Evolutionary conservation across 129 eudicot genomes (phyloP).

Genomic region (Glebionis coronaria): DNA sequence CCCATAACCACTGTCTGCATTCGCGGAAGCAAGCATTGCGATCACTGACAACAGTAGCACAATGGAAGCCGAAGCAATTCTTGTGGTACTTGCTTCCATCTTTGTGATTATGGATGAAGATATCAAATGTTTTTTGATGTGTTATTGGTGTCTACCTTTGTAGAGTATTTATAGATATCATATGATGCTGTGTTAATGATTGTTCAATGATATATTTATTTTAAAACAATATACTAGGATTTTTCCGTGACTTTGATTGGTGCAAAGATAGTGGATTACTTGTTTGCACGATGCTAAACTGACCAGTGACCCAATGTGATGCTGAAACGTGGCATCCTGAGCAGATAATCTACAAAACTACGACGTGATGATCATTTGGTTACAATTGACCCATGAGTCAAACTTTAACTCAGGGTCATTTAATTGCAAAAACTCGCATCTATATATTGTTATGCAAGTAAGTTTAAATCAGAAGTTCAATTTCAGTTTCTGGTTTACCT

Average conservation of each 20-base stretch:
- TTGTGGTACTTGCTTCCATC: slow-evolving; percentile 23
- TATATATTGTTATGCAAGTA: too few species aligned
- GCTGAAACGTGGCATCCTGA: not conserved
- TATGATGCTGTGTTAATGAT: not conserved
- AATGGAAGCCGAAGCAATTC: too few species aligned
- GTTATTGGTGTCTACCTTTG: not conserved
- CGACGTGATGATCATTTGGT: too few species aligned
- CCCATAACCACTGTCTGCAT: slow-evolving; percentile 28
- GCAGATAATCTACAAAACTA: too few species aligned
- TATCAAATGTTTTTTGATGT: slow-evolving; percentile 9
- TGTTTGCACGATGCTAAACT: slow-evolving; percentile 35
- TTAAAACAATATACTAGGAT: not conserved
- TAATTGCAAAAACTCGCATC: too few species aligned
- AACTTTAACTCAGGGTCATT: too few species aligned
- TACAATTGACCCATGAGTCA: too few species aligned
- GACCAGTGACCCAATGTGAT: not conserved
- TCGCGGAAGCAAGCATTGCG: too few species aligned
- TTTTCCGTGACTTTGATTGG: slow-evolving; percentile 6
- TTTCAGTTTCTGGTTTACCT: too few species aligned
- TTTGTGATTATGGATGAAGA: slow-evolving; percentile 8
- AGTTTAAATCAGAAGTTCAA: too few species aligned
- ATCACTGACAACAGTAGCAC: too few species aligned
- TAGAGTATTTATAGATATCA: slow-evolving; percentile 17
- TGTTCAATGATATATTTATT: not conserved
- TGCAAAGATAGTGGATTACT: slow-evolving; percentile 34